Base-by-base conservation (phyloP, 2,329 filamentous ascomycete species). In the Trichoderma aggressivum region DNA sequence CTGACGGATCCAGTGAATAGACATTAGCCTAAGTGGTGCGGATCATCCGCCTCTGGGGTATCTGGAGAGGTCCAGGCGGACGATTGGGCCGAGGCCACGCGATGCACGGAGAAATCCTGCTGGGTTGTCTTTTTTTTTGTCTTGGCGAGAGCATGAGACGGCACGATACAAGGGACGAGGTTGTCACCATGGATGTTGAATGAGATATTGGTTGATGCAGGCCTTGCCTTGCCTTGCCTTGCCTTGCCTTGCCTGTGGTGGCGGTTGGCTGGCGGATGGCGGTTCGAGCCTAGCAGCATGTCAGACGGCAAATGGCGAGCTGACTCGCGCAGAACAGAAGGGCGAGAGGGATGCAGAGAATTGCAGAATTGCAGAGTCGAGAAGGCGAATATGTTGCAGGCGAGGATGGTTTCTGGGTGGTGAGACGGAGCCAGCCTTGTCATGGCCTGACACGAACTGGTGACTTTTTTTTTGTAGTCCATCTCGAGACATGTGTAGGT, bases 101-200 rank as follows among this genome's bases (percentile, higher is more conserved):
- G 65, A 69, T 10, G 56, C 39, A 69, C 65, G 65, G 65, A 69
- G 65, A 69, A 69, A 69, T 69, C 65, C 65, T 69, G 47, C n/a
- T n/a, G n/a, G n/a, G n/a, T n/a, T n/a, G n/a, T n/a, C n/a, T n/a
- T n/a, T n/a, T n/a, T n/a, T n/a, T n/a, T n/a, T n/a, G n/a, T n/a
- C 30, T 53, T 50, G 55, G 56, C 56, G 28, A 8, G 21, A 24
- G 16, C 3, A 47, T 11, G 36, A 43, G 50, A 26, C 59, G 64
- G 39, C 55, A 50, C 26, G 64, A 32, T 16, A 26, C 24, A 8
- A 18, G 30, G 16, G 56, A 16, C 7, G 18, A 16, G 39, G n/a
- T 21, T 53, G 47, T 24, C 21, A 21, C 43, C 43, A 47, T 47
- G 43, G 36, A 39, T 39, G 36, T 8, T 16, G 10, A 47, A n/a